Evolutionary conservation across 768 basidiomycete species (phyloP).

Genomic region (Filobasidium floriforme): DNA sequence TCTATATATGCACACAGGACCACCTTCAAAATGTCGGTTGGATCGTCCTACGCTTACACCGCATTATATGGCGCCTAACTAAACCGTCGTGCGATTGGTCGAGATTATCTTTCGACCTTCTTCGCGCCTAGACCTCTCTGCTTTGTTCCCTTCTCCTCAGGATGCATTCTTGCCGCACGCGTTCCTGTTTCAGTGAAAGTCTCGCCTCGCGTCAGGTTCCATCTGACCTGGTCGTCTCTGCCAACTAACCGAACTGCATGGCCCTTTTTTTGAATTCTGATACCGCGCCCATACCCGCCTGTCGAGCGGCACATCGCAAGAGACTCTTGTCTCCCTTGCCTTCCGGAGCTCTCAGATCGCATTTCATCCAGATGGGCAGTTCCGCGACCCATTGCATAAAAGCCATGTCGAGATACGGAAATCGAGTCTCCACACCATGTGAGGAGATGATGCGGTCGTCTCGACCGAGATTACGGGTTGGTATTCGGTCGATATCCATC

Average conservation of each 20-base stretch:
- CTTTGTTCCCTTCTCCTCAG: constrained; percentile 18
- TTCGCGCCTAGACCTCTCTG: constrained; percentile 17
- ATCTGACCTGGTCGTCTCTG: background rate
- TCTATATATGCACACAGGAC: no score
- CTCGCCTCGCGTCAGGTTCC: background rate
- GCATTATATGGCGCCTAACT: no score
- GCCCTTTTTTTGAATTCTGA: constrained; percentile 77
- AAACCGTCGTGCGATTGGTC: no score
- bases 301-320: constrained; percentile 61
- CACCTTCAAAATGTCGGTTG: no score
- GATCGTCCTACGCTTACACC: no score
- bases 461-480: constrained; percentile 79
- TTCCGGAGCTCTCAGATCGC: constrained; percentile 65
- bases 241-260: constrained; percentile 82
- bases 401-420: constrained; percentile 77
- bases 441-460: constrained; percentile 91
- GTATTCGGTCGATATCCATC: constrained; percentile 77
- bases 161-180: constrained; percentile 39
- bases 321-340: constrained; percentile 86
- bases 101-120: constrained; percentile 6
- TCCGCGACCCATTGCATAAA: constrained; percentile 67
- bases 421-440: constrained; percentile 83
- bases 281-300: constrained; percentile 68
- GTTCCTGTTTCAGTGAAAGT: constrained; percentile 16
- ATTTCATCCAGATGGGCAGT: constrained; percentile 72